Base-by-base conservation (phyloP, 2,329 filamentous ascomycete genomes). In the Paecilomyces niveus region DNA sequence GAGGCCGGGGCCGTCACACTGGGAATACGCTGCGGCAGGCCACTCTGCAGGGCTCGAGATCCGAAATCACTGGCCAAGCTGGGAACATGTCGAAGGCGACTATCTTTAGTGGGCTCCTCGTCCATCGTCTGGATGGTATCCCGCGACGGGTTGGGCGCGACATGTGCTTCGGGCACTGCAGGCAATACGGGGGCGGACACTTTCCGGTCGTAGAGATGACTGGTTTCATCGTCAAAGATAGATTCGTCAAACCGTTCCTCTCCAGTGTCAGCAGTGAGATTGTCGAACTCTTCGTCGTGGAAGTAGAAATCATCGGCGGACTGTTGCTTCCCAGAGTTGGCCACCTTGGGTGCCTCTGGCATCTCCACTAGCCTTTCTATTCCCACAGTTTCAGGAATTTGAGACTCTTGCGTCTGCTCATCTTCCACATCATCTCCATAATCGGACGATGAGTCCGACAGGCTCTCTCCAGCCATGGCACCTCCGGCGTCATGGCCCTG, bases 191-290 rank as follows among this genome's bases (percentile, higher is more conserved):
- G 22, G n/a, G 61, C 59, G 22, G 65, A 64, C 35, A 61, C 62
- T 55, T 76, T 76, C 24, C 72, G 66, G 35, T 75, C 73, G 60
- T 77, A 78, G 11, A 78, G 63, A 59, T 76, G 72, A 55, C 76
- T 75, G 10, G 67, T 74, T 45, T 76, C 76, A 59, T 81, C 77
- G 60, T 81, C 78, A 54, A 81, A 78, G 9, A 79, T 73, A 8
- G 76, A 76, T 63, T 80, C 78, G 58, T 80, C 78, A 62, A 80
- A 79, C 1, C 61, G 63, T 31, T 68, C 68, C n/a, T 66, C 68
- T 9, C 67, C 65, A 21, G 68, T 62, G 11, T 73, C 68, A 4
- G 67, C 63, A 18, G 64, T 64, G 11, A 77, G 63, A 29, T 78
- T 75, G 39, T 71, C 76, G 59, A 78, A 78, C 56, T 76, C 73